A percentile compares a stretch with the other conserved stretches of the same genome.
Evolutionary conservation across 2,329 filamentous ascomycete genomes (phyloP).

Genomic region (Aspergillus fumigatiaffinis): DNA sequence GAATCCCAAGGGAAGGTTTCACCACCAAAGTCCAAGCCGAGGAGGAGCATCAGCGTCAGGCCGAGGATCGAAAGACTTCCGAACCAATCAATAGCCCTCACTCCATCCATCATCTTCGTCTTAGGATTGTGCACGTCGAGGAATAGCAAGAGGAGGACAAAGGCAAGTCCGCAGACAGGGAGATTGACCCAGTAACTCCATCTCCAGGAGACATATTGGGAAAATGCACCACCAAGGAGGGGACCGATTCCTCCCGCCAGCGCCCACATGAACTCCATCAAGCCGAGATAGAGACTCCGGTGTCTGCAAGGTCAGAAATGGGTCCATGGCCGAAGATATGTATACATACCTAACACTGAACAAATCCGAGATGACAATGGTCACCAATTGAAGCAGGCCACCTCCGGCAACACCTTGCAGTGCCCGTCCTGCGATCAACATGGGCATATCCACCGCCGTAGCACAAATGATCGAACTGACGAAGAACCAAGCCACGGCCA

Average conservation of each 20-base stretch:
- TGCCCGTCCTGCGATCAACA: slow-evolving; percentile 52
- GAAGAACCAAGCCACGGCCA: slow-evolving; percentile 48
- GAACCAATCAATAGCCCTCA: slow-evolving; percentile 53
- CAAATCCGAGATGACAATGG: slow-evolving; percentile 53
- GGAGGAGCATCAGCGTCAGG: slow-evolving; percentile 49
- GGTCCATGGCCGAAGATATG: neutral
- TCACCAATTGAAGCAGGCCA: slow-evolving; percentile 50
- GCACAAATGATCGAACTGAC: slow-evolving; percentile 50
- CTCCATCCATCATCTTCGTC: slow-evolving; percentile 47
- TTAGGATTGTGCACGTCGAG: slow-evolving; percentile 54
- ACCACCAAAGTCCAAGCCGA: slow-evolving; percentile 54
- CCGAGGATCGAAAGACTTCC: slow-evolving; percentile 51
- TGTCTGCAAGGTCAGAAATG: slow-evolving; percentile 25
- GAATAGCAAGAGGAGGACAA: slow-evolving; percentile 49
- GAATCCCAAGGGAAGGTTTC: slow-evolving; percentile 52
- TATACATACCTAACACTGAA: slow-evolving; percentile 46
- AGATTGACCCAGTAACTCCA: slow-evolving; percentile 57
- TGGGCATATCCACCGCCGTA: slow-evolving; percentile 43
- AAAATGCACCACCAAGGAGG: slow-evolving; percentile 51
- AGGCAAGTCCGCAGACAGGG: slow-evolving; percentile 48
- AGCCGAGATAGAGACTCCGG: slow-evolving; percentile 48
- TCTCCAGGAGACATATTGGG: slow-evolving; percentile 43
- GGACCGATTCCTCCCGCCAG: slow-evolving; percentile 52
- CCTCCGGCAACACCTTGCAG: slow-evolving; percentile 54
- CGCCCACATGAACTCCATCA: slow-evolving; percentile 54